Conservation (phyloP, 1,139 yeast genomes). For the Kodamaea anthophila region DNA sequence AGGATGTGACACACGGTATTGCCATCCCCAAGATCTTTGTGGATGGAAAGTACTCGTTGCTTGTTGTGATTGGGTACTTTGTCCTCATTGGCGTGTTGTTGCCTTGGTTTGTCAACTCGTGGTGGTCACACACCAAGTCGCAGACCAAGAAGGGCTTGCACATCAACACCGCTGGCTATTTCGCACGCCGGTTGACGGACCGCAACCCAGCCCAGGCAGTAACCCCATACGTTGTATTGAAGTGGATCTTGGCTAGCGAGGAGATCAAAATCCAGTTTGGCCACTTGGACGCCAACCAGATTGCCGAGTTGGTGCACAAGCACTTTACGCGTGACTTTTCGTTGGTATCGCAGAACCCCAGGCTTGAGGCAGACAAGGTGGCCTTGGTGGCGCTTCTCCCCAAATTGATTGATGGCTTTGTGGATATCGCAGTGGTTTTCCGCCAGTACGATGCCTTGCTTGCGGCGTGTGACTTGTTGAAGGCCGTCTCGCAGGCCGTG, state of each 20-base stretch:
- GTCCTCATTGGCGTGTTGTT: slow-evolving; percentile 68
- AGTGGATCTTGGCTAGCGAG: slow-evolving; percentile 55
- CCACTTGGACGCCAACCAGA: slow-evolving; percentile 38
- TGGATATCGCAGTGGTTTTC: slow-evolving; percentile 78
- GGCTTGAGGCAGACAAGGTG: slow-evolving; percentile 40
- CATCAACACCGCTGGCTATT: slow-evolving; percentile 71
- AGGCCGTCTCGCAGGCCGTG: slow-evolving; percentile 74
- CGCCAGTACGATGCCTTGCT: slow-evolving; percentile 63
- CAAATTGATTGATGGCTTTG: slow-evolving; percentile 59
- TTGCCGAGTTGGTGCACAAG: slow-evolving; percentile 45
- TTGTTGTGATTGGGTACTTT: slow-evolving; percentile 61
- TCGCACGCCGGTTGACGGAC: slow-evolving; percentile 58
- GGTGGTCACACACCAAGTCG: slow-evolving; percentile 86
- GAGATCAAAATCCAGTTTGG: slow-evolving; percentile 48
- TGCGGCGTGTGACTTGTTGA: slow-evolving; percentile 61
- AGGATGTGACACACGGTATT: slow-evolving; percentile 89
- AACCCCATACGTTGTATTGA: slow-evolving; percentile 53
- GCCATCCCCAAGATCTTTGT: slow-evolving; percentile 91
- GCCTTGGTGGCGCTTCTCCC: slow-evolving; percentile 61
- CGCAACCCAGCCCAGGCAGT: slow-evolving; percentile 73
- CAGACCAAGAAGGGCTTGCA: slow-evolving; percentile 82
- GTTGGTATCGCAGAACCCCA: slow-evolving; percentile 11
- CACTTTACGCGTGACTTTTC: slow-evolving; percentile 51
- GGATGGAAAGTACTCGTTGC: slow-evolving; percentile 71
- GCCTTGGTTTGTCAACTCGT: slow-evolving; percentile 72